Base-by-base conservation (phyloP, 441 rosid species). In the Geranium incanum region DNA sequence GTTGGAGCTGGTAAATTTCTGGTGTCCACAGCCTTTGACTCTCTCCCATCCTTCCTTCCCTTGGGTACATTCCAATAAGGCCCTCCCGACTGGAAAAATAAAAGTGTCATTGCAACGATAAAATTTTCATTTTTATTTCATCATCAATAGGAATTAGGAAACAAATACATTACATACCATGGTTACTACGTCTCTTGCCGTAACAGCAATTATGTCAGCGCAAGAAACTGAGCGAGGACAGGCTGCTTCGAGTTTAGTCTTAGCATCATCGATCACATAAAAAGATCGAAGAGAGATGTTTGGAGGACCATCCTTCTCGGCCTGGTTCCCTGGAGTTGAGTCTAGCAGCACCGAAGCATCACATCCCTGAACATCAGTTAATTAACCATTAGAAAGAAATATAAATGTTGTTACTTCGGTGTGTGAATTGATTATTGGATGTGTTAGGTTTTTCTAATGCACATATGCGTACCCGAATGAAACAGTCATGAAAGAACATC, bases 401-500 rank as follows among this genome's bases (percentile, higher is more conserved):
- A 28, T 28, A 28, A 28, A 28, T 28, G 33, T 28, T 28, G 33
- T 28, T 28, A 28, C 33, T 28, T 28, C 33, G 3, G 33, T 28
- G 33, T 28, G 33, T 28, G 33, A 28, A 28, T 28, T 28, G 33
- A 28, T 28, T 28, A 28, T 28, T 28, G 33, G 33, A 28, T 28
- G 33, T 28, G 33, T 28, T 28, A 28, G 33, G 33, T 28, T 28
- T 28, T 28, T 28, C 33, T 1, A 28, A 28, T 28, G 33, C 33
- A 28, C 33, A 39, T 39, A 39, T 39, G 12, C 77, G 39, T 78
- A 90, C 97, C 83, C 89, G 85, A 71, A 87, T 84, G 91, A 90
- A 90, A 70, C 93, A 90, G 66, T 92, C 97, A 67, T 90, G 97
- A 72, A 92, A 92, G 84, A 90, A 90, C 96, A 90, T 90, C 74